Percentiles rank a stretch among this genome's conserved stretches.
Evolutionary conservation across 108 stramenopile species (phyloP).

Genomic region (Nitzschia sp.): DNA sequence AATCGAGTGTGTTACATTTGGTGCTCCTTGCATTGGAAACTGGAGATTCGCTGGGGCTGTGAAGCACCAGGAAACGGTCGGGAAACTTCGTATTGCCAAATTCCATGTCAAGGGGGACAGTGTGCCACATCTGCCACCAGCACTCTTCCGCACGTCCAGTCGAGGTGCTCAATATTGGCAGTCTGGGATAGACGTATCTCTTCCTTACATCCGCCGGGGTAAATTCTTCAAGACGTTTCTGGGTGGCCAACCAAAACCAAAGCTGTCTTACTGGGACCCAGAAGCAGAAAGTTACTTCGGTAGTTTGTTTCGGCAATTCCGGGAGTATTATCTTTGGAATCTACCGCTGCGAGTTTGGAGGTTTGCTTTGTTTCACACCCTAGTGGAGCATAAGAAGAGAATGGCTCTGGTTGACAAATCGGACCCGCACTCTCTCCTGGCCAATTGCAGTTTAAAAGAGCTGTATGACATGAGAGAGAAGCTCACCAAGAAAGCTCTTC

Average conservation of each 20-base stretch:
- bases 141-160: conserved; percentile 30
- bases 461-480: conserved; percentile 14
- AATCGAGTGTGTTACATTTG: conserved; percentile 59
- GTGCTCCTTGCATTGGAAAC: conserved; percentile 51
- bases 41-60: conserved; percentile 45
- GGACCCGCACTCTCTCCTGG: conserved; percentile 12
- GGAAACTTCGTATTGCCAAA: conserved; percentile 55
- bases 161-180: conserved; percentile 50
- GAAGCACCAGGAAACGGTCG: conserved; percentile 54
- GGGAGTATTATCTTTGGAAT: conserved; percentile 46
- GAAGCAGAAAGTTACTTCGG: conserved; percentile 46
- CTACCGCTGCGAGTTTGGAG: conserved; percentile 31
- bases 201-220: conserved; percentile 38
- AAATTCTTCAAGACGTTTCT: conserved; percentile 43
- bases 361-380: conserved; percentile 8
- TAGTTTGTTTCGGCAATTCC: conserved; percentile 31
- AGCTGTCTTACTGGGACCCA: conserved; percentile 41
- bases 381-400: conserved; percentile 13
- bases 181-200: conserved; percentile 52
- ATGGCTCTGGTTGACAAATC: conserved; percentile 18
- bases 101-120: conserved; percentile 34
- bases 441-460: conserved; percentile 16
- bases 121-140: conserved; percentile 50
- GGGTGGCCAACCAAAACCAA: conserved; percentile 51
- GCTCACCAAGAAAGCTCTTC: conserved; percentile 4